A percentile compares a stretch with the other conserved stretches of the same genome.
Conservation (phyloP, 768 basidiomycete genomes). For the Auriculariales sp. region DNA sequence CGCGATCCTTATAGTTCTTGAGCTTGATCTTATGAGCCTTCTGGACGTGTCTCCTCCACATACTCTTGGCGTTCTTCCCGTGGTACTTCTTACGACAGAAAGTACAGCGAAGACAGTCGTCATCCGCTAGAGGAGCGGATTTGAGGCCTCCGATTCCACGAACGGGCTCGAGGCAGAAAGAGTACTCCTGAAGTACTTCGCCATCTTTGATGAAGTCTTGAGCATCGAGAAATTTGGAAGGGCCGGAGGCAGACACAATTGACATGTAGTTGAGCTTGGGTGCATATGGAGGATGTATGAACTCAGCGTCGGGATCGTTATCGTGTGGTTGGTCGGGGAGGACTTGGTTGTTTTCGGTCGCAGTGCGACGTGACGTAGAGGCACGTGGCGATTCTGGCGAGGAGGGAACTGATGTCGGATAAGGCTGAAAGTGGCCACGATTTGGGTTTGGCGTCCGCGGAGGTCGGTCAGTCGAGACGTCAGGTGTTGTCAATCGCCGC, state of each 20-base stretch:
- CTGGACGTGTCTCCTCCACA: slow-evolving; percentile 81
- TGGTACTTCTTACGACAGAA: slow-evolving; percentile 76
- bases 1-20: slow-evolving; percentile 67
- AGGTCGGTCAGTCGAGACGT: neutral
- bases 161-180: neutral
- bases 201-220: neutral
- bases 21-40: slow-evolving; percentile 86
- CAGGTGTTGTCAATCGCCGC: neutral
- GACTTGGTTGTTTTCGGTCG: neutral
- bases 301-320: neutral
- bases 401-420: neutral
- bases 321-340: neutral
- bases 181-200: neutral
- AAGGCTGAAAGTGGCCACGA: neutral
- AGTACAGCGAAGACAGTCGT: slow-evolving; percentile 67
- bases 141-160: slow-evolving; percentile 45
- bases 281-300: neutral
- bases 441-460: neutral
- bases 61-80: slow-evolving; percentile 79
- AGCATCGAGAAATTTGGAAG: neutral
- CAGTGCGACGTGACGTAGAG: neutral
- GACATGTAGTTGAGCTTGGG: neutral
- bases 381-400: neutral
- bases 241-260: neutral
- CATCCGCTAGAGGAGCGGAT: slow-evolving; percentile 6